Conservation (phyloP, 2,329 filamentous ascomycete species). For the Aspergillus carbonarius region DNA sequence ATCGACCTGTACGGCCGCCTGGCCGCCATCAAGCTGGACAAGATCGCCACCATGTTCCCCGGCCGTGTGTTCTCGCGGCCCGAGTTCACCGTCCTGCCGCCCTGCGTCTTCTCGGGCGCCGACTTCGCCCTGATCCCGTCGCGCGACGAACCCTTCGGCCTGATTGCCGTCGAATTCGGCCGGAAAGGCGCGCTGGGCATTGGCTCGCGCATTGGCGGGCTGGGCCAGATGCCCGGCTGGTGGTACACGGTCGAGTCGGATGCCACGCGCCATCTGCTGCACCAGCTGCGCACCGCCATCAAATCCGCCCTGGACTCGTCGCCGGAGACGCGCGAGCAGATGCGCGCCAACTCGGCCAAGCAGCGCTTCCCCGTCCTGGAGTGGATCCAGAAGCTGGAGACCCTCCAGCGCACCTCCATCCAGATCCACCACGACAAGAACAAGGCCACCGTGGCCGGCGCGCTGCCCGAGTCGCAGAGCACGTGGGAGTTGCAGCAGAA, state of each 20-base stretch:
- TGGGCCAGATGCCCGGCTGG: conserved; percentile 69
- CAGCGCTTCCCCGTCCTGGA: conserved; percentile 66
- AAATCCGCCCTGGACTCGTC: conserved; percentile 58
- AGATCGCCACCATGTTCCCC: conserved; percentile 64
- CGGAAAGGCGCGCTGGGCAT: conserved; percentile 66
- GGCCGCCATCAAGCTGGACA: conserved; percentile 61
- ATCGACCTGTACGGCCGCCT: conserved; percentile 68
- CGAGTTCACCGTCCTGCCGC: conserved; percentile 63
- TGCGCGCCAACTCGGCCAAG: conserved; percentile 63
- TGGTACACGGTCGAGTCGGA: conserved; percentile 68
- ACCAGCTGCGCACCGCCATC: conserved; percentile 64
- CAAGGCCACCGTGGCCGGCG: conserved; percentile 18
- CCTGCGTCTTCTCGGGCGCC: conserved; percentile 64
- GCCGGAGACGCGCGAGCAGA: conserved; percentile 54
- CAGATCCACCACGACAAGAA: conserved; percentile 51
- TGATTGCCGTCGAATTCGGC: conserved; percentile 67
- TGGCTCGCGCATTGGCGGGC: conserved; percentile 63
- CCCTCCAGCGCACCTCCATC: conserved; percentile 60
- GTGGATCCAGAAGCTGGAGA: conserved; percentile 64
- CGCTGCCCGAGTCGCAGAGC: not conserved
- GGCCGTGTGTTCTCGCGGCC: conserved; percentile 66
- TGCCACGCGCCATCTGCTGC: conserved; percentile 60
- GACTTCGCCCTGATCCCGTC: conserved; percentile 68
- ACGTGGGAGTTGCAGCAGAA: not conserved
- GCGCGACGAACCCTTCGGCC: conserved; percentile 65